These are phyloP conservation scores for Trichoderma erinaceum DNA, from an alignment of 495 filamentous ascomycete species.

Conservation along the genomic window DNA sequence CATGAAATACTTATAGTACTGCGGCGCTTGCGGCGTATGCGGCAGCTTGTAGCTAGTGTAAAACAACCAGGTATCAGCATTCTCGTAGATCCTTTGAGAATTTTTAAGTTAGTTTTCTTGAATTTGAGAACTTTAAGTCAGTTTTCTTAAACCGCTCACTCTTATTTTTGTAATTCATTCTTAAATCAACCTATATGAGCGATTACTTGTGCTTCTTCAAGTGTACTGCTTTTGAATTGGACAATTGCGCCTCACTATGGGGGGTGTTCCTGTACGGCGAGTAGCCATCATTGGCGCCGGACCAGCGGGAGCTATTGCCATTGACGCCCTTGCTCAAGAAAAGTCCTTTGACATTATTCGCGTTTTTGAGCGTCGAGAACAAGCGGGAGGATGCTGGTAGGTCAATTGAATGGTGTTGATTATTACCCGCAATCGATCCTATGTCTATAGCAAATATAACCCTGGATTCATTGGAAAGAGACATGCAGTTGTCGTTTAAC, in stretches of 20 bases:
- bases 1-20: not conserved
- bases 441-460: not conserved
- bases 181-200: not conserved
- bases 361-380: conserved; percentile 55
- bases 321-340: conserved; percentile 53
- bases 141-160: too few species aligned
- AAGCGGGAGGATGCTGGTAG: conserved; percentile 54
- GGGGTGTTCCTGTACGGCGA: conserved; percentile 36
- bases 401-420: not conserved
- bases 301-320: conserved; percentile 52
- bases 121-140: not conserved
- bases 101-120: too few species aligned
- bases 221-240: not conserved
- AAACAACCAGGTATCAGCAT: not conserved
- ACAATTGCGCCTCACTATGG: not conserved
- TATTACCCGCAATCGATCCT: not conserved
- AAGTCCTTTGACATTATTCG: conserved; percentile 49
- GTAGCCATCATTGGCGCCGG: conserved; percentile 56
- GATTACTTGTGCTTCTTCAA: not conserved
- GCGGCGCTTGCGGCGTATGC: conserved; percentile 1
- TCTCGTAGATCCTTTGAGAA: not conserved
- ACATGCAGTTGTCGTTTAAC: not conserved
- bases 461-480: too few species aligned
- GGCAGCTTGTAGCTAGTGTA: not conserved
- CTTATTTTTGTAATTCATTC: not conserved